phyloP scores from a whole-genome alignment of 2,329 filamentous ascomycete species.

The Paraphaeosphaeria sporulosa region DNA sequence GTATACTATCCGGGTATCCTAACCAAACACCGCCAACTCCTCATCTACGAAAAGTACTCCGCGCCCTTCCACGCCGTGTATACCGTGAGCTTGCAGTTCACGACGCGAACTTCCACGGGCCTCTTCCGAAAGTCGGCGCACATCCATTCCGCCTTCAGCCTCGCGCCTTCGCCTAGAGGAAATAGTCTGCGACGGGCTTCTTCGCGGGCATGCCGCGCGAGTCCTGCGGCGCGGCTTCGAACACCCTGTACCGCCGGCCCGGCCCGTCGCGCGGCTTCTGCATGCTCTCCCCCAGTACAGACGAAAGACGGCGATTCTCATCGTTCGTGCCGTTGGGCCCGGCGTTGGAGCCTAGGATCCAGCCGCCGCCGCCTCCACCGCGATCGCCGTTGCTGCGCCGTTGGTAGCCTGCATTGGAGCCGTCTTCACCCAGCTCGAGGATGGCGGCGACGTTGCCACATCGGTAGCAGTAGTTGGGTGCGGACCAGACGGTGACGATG shows the following conservation, averaged over 20 bases:
- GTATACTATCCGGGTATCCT: slow-evolving; percentile 15
- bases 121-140: background rate
- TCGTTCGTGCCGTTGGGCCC: slow-evolving; percentile 39
- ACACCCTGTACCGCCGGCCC: slow-evolving; percentile 89
- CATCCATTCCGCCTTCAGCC: background rate
- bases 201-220: slow-evolving; percentile 97
- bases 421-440: slow-evolving; percentile 88
- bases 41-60: slow-evolving; percentile 12
- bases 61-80: slow-evolving; percentile 1
- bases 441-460: slow-evolving; percentile 79
- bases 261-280: slow-evolving; percentile 67
- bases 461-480: slow-evolving; percentile 74
- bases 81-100: background rate
- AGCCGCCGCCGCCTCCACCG: slow-evolving; percentile 54
- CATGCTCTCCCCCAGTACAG: slow-evolving; percentile 54
- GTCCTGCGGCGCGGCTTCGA: slow-evolving; percentile 96
- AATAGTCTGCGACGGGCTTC: slow-evolving; percentile 97
- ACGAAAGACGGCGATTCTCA: slow-evolving; percentile 42
- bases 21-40: slow-evolving; percentile 5
- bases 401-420: slow-evolving; percentile 58
- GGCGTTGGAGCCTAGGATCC: slow-evolving; percentile 44
- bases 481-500: slow-evolving; percentile 94
- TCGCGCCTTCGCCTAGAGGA: slow-evolving; percentile 63
- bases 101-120: background rate
- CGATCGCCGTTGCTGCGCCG: slow-evolving; percentile 72